phyloP scores from a whole-genome alignment of 371 early-diverging fungal species.

The Mucor indicus region DNA sequence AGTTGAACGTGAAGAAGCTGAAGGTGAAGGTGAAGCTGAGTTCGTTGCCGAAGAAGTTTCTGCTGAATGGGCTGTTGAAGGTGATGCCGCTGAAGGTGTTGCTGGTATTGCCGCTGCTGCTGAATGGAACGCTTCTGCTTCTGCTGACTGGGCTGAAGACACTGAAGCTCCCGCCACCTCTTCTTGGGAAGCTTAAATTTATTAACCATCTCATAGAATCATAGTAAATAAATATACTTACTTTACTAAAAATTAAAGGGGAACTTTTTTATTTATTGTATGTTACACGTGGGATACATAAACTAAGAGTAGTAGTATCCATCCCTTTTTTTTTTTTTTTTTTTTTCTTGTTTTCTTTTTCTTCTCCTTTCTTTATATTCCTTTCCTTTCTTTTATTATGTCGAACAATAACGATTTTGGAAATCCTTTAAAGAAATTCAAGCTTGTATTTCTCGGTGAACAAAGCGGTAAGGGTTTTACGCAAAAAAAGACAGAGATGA shows the following conservation, averaged over 20 bases:
- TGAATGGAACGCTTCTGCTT: constrained; percentile 28
- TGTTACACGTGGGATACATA: too few species aligned
- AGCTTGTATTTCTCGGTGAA: constrained; percentile 94
- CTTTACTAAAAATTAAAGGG: too few species aligned
- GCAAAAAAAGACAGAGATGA: not conserved
- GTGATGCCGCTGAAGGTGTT: constrained; percentile 32
- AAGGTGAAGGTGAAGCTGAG: constrained; percentile 22
- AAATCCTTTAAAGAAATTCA: constrained; percentile 83
- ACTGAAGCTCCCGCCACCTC: constrained; percentile 26
- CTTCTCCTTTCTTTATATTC: constrained; percentile 1
- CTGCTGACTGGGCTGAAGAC: constrained; percentile 37
- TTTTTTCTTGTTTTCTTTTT: not conserved
- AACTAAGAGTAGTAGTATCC: too few species aligned
- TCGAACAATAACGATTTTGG: constrained; percentile 28
- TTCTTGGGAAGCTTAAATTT: constrained; percentile 36
- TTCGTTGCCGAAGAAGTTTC: constrained; percentile 19
- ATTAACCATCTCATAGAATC: not conserved
- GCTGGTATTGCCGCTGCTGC: constrained; percentile 38
- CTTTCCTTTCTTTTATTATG: constrained; percentile 4
- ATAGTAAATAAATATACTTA: too few species aligned
- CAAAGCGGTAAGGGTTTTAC: constrained; percentile 77
- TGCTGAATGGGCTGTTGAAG: constrained; percentile 34
- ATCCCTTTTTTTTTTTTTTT: not conserved
- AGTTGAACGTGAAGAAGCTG: constrained; percentile 68
- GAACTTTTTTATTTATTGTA: too few species aligned